Base-by-base conservation (phyloP, 2,329 filamentous ascomycete species). In the Ceratocystis lukuohia region DNA sequence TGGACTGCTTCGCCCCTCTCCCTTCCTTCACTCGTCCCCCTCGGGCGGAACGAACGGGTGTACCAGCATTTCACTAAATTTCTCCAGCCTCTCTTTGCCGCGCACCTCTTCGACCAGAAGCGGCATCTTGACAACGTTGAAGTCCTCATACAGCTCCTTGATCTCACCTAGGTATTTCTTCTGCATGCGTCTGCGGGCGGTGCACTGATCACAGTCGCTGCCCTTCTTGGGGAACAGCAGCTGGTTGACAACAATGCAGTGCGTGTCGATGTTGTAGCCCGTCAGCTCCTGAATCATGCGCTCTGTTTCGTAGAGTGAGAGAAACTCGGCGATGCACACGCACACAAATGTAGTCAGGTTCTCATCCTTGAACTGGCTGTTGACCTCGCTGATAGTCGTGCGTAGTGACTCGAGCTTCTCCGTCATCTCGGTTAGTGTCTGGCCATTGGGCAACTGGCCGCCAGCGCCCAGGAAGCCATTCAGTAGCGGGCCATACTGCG, bases 81-180 rank as follows among this genome's bases (percentile, higher is more conserved):
- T 90, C 77, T 95, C 91, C 71, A 99, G 79, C 77, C 86, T 93
- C 74, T 97, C 93, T 81, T 95, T 96, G 57, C 94, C 94, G 72
- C 94, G 82, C 8, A 99, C 92, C 79, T 99, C 94, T 76, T 99
- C 93, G 1, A 96, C 90, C 68, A 99, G 78, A 73, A 99, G 77
- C 46, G 94, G 94, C 92, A 99, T 97, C 81, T 93, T 93, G 71
- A 99, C 93, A 48, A 99, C 92, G 74, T 99, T 96, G 80, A 99
- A 99, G 68, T 78, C 76, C 76, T 99, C 94, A 75, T 99, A 99
- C 68, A 99, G 79, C 79, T 99, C 94, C 77, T 96, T 92, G 72
- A 97, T 97, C 81, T 99, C 93, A 74, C 97, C 92, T 56, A 99
- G 82, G 75, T 99, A 99, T 80, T 99, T 99, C 81, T 91, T 94